Percentiles rank a stretch among this genome's conserved stretches.
Evolutionary conservation across 805 yeast genomes (phyloP).

Genomic region (Hanseniaspora clermontiae): DNA sequence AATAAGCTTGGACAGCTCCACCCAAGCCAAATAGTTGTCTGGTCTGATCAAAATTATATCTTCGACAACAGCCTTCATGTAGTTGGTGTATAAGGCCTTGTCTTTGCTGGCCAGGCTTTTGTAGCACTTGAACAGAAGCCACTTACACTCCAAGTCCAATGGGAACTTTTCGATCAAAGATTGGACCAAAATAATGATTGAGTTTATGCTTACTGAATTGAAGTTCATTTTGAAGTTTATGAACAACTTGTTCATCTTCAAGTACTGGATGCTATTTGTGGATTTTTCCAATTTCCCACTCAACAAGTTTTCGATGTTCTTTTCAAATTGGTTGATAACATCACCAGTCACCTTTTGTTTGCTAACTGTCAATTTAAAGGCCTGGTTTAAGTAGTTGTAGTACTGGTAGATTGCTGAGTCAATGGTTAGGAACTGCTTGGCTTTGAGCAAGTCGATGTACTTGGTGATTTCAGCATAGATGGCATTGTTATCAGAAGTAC

Average conservation of each 20-base stretch:
- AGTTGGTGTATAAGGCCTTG: background rate
- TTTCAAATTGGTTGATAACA: slow-evolving; percentile 14
- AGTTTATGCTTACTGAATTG: slow-evolving; percentile 15
- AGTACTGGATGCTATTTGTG: slow-evolving; percentile 24
- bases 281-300: slow-evolving; percentile 43
- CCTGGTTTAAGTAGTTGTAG: slow-evolving; percentile 24
- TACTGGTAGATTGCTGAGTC: slow-evolving; percentile 25
- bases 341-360: slow-evolving; percentile 8
- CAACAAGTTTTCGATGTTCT: slow-evolving; percentile 43
- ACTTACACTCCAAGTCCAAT: slow-evolving; percentile 20
- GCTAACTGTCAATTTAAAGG: background rate
- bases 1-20: slow-evolving; percentile 20
- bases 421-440: slow-evolving; percentile 43
- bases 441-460: slow-evolving; percentile 36
- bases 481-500: background rate
- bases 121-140: slow-evolving; percentile 6
- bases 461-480: background rate
- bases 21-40: slow-evolving; percentile 28
- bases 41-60: slow-evolving; percentile 63
- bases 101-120: background rate
- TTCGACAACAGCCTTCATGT: slow-evolving; percentile 33
- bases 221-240: slow-evolving; percentile 20
- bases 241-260: slow-evolving; percentile 22
- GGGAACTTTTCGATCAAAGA: slow-evolving; percentile 35
- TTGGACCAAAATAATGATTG: slow-evolving; percentile 17